Evolutionary conservation across 1,284 basidiomycete species (phyloP).

Genomic region (Pseudozyma hubeiensis): DNA sequence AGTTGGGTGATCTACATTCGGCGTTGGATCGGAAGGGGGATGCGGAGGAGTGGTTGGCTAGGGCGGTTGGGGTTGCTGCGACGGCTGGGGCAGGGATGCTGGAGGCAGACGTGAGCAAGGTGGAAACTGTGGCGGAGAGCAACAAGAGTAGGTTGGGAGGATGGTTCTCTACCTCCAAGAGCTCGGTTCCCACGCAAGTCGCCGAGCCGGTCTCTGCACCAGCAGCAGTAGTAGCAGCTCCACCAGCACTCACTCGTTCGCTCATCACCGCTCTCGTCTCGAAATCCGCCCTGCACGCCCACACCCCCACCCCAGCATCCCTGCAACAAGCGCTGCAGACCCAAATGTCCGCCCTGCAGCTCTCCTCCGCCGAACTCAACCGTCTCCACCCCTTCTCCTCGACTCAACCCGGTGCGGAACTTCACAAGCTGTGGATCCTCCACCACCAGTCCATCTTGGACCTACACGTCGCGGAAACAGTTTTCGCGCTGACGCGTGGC

Average conservation of each 20-base stretch:
- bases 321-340: conserved; percentile 50
- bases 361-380: conserved; percentile 39
- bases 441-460: conserved; percentile 51
- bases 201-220: not conserved
- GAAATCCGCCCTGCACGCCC: conserved; percentile 53
- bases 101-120: not conserved
- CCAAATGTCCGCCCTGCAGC: conserved; percentile 52
- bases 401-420: not conserved
- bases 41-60: conserved; percentile 49
- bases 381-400: conserved; percentile 7
- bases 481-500: conserved; percentile 44
- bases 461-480: conserved; percentile 62
- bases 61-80: conserved; percentile 48
- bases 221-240: not conserved
- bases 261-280: conserved; percentile 51
- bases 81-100: conserved; percentile 15
- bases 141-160: conserved; percentile 1
- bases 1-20: conserved; percentile 53
- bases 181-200: not conserved
- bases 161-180: conserved; percentile 13
- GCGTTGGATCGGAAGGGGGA: conserved; percentile 30
- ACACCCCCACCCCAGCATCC: conserved; percentile 3
- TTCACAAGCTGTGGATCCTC: conserved; percentile 54
- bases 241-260: conserved; percentile 47
- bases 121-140: not conserved